Evolutionary conservation across 345 rosid species (phyloP), one percentile per base, ranked within the genome.

Genomic region (Carallia brachiata): DNA sequence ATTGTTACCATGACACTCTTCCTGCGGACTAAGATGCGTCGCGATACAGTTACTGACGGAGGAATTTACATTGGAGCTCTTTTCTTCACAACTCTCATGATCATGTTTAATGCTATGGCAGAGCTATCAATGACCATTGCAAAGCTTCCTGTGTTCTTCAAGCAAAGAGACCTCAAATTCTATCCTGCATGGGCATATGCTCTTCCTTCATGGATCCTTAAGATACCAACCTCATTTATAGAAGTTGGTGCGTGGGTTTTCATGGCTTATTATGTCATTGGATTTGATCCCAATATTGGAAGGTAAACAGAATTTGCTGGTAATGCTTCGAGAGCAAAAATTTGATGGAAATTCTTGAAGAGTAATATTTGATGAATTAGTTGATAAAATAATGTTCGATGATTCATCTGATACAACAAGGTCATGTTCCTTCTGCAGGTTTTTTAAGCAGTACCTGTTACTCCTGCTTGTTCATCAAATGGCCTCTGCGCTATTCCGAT

Each of bases 61-160:
- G 77, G 61, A 50, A 50, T 88, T 39, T 90, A 76, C 62, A 40
- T 70, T 6, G 96, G 97, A 6, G 88, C 92, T 62, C 72, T 83
- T 76, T 90, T 92, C 86, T 88, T 82, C 68, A 6, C 80, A 28
- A 70, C 86, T 23, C 52, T 66, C 65, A 70, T 69, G 70, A 67
- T 85, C 71, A 83, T 84, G 94, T 88, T 90, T 63, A 92, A 85
- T 66, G 89, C 96, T 34, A 77, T 88, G 85, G 61, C 92, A 0
- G 96, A 92, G 79, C 69, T 90, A 27, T 81, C 89, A 48, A 83
- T 92, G 90, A 85, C 93, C 36, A 82, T 92, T 40, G 83, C 78
- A 53, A 92, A 84, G 76, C 97, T 92, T 80, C 90, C 92, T 18
- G 86, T 90, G 65, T 92, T 92, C 70, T 92, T 80, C 86, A 91